Evolutionary conservation across 2,329 filamentous ascomycete species (phyloP), one percentile per base, ranked within the genome.

Genomic region (Cylindrodendrum hubeiense): DNA sequence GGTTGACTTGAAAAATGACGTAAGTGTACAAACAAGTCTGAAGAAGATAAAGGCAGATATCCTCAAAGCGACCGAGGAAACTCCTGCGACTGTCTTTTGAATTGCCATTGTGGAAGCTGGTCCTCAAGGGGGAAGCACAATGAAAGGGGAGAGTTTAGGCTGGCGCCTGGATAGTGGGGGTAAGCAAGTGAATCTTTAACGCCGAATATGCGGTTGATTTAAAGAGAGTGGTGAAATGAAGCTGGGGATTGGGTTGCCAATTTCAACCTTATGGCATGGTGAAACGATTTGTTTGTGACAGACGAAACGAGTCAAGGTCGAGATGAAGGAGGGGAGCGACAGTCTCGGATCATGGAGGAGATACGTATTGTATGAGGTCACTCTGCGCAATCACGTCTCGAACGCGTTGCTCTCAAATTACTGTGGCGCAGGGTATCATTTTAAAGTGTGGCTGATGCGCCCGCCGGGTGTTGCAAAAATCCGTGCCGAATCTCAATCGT

Each of bases 41-140:
- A 81, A 79, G 62, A 81, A 81, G 15, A 79, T 15, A 33, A 80
- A n/a, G 7, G 78, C 70, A 33, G 67, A 78, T 72, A 80, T 74
- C 68, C 80, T 78, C 68, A 82, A 66, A n/a, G 75, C 73, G 39
- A 77, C 71, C 17, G 81, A 82, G 62, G 80, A 77, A 65, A 76
- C 67, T 70, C 76, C 76, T 37, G 80, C 75, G 44, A 77, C 61
- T 12, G 63, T 74, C 33, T 67, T 72, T 50, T 80, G 77, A 56
- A 78, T 46, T 37, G 74, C 71, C 78, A 79, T 79, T 39, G 56
- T 70, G 65, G 47, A 43, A 53, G 64, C 54, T 50, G 49, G 47
- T 46, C 50, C 55, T 58, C 57, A 49, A 64, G 60, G 66, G 50
- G 66, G 44, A 47, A 55, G 34, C 50, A 63, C 28, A 57, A 34